These are phyloP conservation scores for Colletotrichum sp. DNA, from an alignment of 2,329 filamentous ascomycete genomes.

Conservation along the genomic window DNA sequence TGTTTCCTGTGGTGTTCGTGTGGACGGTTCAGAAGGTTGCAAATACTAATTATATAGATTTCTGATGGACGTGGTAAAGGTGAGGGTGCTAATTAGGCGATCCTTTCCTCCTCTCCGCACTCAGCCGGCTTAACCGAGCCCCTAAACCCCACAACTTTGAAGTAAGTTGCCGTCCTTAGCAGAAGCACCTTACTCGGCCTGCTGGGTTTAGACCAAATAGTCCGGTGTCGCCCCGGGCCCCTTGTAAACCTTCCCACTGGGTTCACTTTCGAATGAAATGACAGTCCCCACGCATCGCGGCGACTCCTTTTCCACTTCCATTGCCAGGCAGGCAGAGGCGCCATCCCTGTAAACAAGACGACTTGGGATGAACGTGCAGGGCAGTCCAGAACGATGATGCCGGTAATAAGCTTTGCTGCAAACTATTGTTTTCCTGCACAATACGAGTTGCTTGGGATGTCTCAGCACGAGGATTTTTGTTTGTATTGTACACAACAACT, in stretches of 20 bases:
- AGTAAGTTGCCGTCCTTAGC: neutral
- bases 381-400: neutral
- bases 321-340: neutral
- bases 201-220: neutral
- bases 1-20: neutral
- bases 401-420: neutral
- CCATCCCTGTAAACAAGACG: neutral
- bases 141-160: neutral
- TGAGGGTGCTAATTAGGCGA: neutral
- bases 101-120: neutral
- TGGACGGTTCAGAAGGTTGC: neutral
- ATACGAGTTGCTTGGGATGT: neutral
- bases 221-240: neutral
- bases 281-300: neutral
- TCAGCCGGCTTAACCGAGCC: neutral
- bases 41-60: neutral
- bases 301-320: neutral
- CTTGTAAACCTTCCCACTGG: neutral
- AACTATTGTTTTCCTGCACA: neutral
- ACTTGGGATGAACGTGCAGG: slow-evolving; percentile 9
- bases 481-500: neutral
- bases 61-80: neutral
- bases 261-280: neutral
- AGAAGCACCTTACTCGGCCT: neutral
- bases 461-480: neutral